A percentile compares a stretch with the other conserved stretches of the same genome.
Conservation (phyloP, 106 monocot genomes). For the Amphibolis antarctica region DNA sequence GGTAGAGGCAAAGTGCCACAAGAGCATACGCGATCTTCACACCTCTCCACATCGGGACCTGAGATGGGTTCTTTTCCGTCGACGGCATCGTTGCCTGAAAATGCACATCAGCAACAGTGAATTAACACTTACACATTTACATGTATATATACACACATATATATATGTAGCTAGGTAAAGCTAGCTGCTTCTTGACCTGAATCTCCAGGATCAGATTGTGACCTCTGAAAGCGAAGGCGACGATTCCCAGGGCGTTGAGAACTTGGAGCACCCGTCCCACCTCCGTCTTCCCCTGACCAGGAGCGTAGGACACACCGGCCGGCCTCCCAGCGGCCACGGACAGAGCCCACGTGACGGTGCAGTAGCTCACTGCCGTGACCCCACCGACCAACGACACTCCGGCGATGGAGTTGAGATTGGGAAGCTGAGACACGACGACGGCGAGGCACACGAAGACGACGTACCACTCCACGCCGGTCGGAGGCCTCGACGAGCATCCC, state of each 20-base stretch:
- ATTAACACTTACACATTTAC: no score
- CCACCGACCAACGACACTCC: conserved; percentile 72
- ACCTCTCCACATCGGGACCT: conserved; percentile 85
- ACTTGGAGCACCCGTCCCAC: conserved; percentile 22
- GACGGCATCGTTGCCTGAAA: conserved; percentile 90
- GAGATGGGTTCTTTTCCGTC: conserved; percentile 61
- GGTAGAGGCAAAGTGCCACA: conserved; percentile 57
- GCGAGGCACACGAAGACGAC: conserved; percentile 75
- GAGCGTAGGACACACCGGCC: conserved; percentile 34
- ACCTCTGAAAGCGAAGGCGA: conserved; percentile 84
- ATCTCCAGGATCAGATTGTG: conserved; percentile 85
- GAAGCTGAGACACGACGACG: conserved; percentile 58
- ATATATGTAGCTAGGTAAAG: neutral
- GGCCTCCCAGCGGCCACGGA: conserved; percentile 50
- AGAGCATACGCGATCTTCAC: conserved; percentile 53
- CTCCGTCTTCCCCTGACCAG: conserved; percentile 9
- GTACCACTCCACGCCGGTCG: conserved; percentile 78
- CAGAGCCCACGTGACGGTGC: conserved; percentile 68
- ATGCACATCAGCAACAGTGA: no score
- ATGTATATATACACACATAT: no score
- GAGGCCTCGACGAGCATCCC: conserved; percentile 32
- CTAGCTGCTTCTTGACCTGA: conserved; percentile 28
- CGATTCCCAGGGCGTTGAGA: conserved; percentile 67
- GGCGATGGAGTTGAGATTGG: conserved; percentile 94
- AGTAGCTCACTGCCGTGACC: conserved; percentile 58